Evolutionary conservation across 2,329 filamentous ascomycete genomes (phyloP), one percentile per base, ranked within the genome.

Genomic region (Aspergillus sp.): DNA sequence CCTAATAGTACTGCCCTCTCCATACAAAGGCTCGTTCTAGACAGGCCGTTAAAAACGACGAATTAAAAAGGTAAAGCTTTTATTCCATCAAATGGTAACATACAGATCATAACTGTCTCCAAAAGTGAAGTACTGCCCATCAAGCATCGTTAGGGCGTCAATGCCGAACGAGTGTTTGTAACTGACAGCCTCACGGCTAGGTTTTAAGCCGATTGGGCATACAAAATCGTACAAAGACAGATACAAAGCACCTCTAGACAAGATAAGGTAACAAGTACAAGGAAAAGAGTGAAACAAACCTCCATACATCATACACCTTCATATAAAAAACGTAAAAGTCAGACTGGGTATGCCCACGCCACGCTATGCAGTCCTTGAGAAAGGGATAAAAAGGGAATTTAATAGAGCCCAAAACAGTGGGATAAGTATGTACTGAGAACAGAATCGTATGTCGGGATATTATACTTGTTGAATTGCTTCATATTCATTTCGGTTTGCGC

Each of bases 401-500:
- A 55, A 51, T 53, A 56, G 52, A 60, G 64, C 63, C 57, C 59
- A 66, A 64, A 61, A 63, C 64, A 21, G 58, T 70, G 52, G 62
- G 60, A 59, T 63, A 69, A 73, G 62, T 73, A 73, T 73, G 66
- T 74, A 74, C 71, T 67, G 59, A 68, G 65, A 70, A 67, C 58
- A 57, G 58, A 58, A 56, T 50, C 48, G 51, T 54, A 49, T 53
- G 46, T 53, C 39, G 25, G 40, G 53, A 50, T 45, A 48, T 56
- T 56, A 57, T 58, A 46, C 31, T n/a, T 44, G 23, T 56, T 48
- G 54, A 27, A 44, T 17, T 41, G 39, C 27, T 21, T 53, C 49
- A 41, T 41, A 59, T 65, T 67, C 67, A 78, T 77, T 82, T 83
- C 21, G 86, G 86, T 67, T 85, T 84, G 67, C 86, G 86, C 86